Conservation (phyloP, 108 stramenopile species). For the Cyclotella baltica region DNA sequence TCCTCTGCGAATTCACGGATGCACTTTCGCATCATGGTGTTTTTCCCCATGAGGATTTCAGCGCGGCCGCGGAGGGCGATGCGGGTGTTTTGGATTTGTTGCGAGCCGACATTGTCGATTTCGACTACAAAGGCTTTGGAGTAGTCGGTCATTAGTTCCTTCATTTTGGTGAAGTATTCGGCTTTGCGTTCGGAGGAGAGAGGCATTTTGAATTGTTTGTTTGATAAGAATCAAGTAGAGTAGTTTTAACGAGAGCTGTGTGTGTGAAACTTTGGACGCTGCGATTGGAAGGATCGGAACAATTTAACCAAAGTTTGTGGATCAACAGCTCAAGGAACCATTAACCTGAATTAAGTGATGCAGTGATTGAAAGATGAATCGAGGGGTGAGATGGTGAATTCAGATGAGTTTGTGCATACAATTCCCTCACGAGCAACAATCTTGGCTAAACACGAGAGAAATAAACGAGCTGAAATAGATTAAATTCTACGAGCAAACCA, state of each 20-base stretch:
- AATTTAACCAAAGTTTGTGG: slow-evolving; percentile 57
- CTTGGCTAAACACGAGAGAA: too few species aligned
- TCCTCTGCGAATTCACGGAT: slow-evolving; percentile 90
- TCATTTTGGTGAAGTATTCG: slow-evolving; percentile 87
- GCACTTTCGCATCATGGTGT: slow-evolving; percentile 99
- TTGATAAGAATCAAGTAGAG: slow-evolving; percentile 11
- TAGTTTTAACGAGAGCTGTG: slow-evolving; percentile 11
- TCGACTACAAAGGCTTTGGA: slow-evolving; percentile 93
- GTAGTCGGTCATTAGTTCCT: slow-evolving; percentile 77
- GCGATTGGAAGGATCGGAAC: slow-evolving; percentile 42
- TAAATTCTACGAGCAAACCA: too few species aligned
- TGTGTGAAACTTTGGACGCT: slow-evolving; percentile 56
- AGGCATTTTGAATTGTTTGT: slow-evolving; percentile 68
- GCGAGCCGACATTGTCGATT: slow-evolving; percentile 99
- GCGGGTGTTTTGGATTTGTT: slow-evolving; percentile 96
- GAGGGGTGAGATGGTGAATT: background rate
- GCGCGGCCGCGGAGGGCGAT: slow-evolving; percentile 92
- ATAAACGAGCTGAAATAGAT: too few species aligned
- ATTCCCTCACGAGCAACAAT: too few species aligned
- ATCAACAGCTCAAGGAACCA: slow-evolving; percentile 41
- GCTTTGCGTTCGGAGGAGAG: slow-evolving; percentile 87
- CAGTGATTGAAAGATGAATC: background rate
- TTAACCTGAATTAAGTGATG: slow-evolving; percentile 10
- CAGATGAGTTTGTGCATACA: background rate
- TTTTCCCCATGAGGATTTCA: slow-evolving; percentile 98